Evolutionary conservation across 176 grass and related monocot genomes (phyloP), one percentile per base, ranked within the genome.

Genomic region (Pontederia crassipes): DNA sequence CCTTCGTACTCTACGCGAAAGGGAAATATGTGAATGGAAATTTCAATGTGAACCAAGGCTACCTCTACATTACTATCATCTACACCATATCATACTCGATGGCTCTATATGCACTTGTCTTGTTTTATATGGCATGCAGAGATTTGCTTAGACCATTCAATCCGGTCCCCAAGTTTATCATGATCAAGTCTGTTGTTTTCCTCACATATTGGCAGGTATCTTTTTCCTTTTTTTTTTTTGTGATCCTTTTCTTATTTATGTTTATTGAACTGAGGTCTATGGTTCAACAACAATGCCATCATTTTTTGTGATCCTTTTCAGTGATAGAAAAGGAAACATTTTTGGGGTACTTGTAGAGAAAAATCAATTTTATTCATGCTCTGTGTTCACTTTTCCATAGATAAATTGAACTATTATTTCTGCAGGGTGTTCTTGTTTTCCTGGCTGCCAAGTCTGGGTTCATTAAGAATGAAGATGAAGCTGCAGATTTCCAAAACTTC

Each of bases 201-300:
- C 81, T 98, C 81, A 98, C 93, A 27, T 98, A 98, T 76, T 98
- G 88, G 93, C 93, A 98, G 88, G 93, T 98, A 86, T 49, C 48
- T 54, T 10, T 24, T 61, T 57, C 20, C 10, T 57, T 12, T 4
- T 54, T 17, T 8, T 17, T 6, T 68, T 45, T 12, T 40, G 11
- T 71, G 20, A 57, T 59, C 18, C 24, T 14, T 8, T 17, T 10
- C 28, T 59, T 12, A 32, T 46, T 61, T 28, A 28, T 61, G 35
- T 17, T 28, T 16, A 46, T 32, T 52, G 54, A 32, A 28, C 55
- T 56, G 46, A 10, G n/a, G 56, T 10, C 9, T 46, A 59, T 9
- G 17, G 57, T 66, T 14, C 11, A 16, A 57, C 17, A 46, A 20
- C 28, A 45, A 45, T 51, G n/a, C 32, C 17, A 12, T 11, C 12